These are phyloP conservation scores for Loxodes magnus DNA, from an alignment of 73 alveolate genomes.

Conservation along the genomic window DNA sequence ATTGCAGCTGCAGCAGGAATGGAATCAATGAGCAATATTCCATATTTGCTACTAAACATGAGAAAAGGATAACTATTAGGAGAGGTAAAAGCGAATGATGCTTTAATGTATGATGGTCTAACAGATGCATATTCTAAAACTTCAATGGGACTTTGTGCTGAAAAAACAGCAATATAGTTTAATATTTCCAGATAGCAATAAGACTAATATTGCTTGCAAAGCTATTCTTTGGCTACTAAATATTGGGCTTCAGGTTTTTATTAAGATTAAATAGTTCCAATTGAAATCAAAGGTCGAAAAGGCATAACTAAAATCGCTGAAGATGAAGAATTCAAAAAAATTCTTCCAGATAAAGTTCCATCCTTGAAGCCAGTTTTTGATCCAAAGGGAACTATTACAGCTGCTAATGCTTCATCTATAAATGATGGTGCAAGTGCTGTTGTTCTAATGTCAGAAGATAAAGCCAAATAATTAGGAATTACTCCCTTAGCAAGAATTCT, in stretches of 20 bases:
- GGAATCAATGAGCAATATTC: slow-evolving; percentile 73
- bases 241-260: slow-evolving; percentile 62
- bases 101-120: neutral
- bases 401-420: slow-evolving; percentile 48
- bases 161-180: slow-evolving; percentile 34
- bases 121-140: neutral
- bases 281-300: neutral
- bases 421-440: slow-evolving; percentile 53
- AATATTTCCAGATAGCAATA: slow-evolving; percentile 63
- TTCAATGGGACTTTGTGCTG: slow-evolving; percentile 57
- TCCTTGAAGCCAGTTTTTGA: slow-evolving; percentile 32
- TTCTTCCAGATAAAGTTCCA: slow-evolving; percentile 29
- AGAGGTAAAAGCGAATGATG: neutral
- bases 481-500: slow-evolving; percentile 33
- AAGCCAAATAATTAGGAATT: slow-evolving; percentile 19
- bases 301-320: slow-evolving; percentile 2
- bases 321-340: slow-evolving; percentile 47
- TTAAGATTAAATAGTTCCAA: slow-evolving; percentile 50
- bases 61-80: slow-evolving; percentile 2
- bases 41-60: slow-evolving; percentile 34
- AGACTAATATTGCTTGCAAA: slow-evolving; percentile 51
- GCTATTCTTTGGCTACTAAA: slow-evolving; percentile 50
- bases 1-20: slow-evolving; percentile 65
- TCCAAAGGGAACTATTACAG: slow-evolving; percentile 43
- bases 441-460: slow-evolving; percentile 23